phyloP scores from a whole-genome alignment of 805 yeast genomes.

The Wickerhamomyces canadensis region DNA sequence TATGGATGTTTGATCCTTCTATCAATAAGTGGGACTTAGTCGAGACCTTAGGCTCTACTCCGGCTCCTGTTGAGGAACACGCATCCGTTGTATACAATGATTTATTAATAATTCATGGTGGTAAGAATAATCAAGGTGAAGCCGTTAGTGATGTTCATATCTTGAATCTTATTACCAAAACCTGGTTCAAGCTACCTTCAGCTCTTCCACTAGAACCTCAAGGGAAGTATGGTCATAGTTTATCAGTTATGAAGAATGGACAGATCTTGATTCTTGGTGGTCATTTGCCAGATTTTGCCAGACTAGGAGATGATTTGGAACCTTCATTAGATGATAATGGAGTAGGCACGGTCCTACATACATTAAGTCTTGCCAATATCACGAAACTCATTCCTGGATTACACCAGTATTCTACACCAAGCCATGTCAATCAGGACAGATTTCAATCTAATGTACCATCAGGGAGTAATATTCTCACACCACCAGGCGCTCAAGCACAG shows the following conservation, averaged over 20 bases:
- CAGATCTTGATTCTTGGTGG: conserved; percentile 89
- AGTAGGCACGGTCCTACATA: conserved; percentile 56
- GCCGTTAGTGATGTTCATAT: conserved; percentile 63
- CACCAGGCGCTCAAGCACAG: conserved; percentile 19
- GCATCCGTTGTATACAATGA: conserved; percentile 77
- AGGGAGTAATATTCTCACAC: conserved; percentile 22
- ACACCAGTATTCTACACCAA: conserved; percentile 30
- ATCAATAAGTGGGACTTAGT: conserved; percentile 65
- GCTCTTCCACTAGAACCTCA: conserved; percentile 55
- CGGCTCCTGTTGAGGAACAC: conserved; percentile 90
- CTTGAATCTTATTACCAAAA: conserved; percentile 65
- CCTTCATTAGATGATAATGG: conserved; percentile 48
- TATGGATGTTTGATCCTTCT: conserved; percentile 75
- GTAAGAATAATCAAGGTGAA: conserved; percentile 70
- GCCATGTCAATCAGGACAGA: conserved; percentile 18
- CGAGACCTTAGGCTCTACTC: conserved; percentile 59
- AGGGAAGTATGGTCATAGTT: conserved; percentile 86
- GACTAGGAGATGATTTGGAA: conserved; percentile 42
- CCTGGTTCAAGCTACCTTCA: conserved; percentile 63
- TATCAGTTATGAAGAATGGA: conserved; percentile 63
- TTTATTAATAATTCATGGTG: conserved; percentile 82
- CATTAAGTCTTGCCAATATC: conserved; percentile 46
- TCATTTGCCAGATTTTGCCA: conserved; percentile 66
- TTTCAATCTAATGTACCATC: conserved; percentile 14
- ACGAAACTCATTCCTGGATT: conserved; percentile 33